Evolutionary conservation across 2,329 filamentous ascomycete genomes (phyloP).

Genomic region (Sphaerostilbella broomeana): DNA sequence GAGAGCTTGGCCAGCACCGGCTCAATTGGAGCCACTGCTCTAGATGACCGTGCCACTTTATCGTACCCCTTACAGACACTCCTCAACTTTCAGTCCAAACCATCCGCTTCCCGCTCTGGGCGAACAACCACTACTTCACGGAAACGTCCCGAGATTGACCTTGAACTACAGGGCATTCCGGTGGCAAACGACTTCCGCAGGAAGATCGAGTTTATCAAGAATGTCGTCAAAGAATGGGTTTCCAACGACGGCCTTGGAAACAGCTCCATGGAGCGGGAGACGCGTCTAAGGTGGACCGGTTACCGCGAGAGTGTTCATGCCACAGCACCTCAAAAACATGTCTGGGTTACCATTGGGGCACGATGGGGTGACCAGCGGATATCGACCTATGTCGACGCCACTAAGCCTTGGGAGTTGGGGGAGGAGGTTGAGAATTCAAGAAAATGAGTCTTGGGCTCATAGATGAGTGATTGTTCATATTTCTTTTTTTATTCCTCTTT

Average conservation of each 20-base stretch:
- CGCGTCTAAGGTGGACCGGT: constrained; percentile 53
- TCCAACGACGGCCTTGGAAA: constrained; percentile 63
- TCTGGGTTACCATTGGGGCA: constrained; percentile 63
- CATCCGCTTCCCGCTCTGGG: constrained; percentile 33
- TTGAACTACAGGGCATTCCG: constrained; percentile 57
- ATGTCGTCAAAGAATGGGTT: constrained; percentile 65
- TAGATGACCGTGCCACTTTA: constrained; percentile 63
- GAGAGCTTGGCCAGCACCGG: constrained; percentile 57
- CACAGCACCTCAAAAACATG: constrained; percentile 52
- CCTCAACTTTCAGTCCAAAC: constrained; percentile 56
- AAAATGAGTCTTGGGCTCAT: constrained; percentile 23
- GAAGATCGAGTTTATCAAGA: constrained; percentile 67
- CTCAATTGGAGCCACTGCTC: constrained; percentile 62
- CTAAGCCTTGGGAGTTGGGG: constrained; percentile 46
- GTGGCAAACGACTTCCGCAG: constrained; percentile 65
- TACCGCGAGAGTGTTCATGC: constrained; percentile 48
- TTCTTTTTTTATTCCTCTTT: background rate
- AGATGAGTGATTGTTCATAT: background rate
- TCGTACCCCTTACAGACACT: constrained; percentile 68
- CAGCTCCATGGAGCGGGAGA: constrained; percentile 50
- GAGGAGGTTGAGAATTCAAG: constrained; percentile 42
- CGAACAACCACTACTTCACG: constrained; percentile 42
- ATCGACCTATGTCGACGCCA: constrained; percentile 50
- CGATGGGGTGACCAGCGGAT: constrained; percentile 51
- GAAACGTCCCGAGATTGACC: constrained; percentile 53